These are phyloP conservation scores for Apophysomyces elegans DNA, from an alignment of 371 early-diverging fungal genomes.

Conservation along the genomic window DNA sequence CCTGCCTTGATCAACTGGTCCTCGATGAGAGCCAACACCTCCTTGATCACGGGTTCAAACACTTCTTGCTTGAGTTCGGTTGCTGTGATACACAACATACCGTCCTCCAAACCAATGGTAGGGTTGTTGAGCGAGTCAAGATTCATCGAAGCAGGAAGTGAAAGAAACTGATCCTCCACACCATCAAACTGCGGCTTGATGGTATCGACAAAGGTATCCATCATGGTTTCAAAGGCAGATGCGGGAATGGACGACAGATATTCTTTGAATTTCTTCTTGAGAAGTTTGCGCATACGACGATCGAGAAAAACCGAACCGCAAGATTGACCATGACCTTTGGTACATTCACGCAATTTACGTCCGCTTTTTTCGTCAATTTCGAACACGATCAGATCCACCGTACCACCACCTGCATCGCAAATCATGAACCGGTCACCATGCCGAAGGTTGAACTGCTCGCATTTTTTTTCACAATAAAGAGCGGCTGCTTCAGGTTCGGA, in stretches of 20 bases:
- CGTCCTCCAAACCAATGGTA: slow-evolving; percentile 58
- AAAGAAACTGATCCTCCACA: slow-evolving; percentile 54
- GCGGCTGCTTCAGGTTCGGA: slow-evolving; percentile 59
- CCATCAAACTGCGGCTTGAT: slow-evolving; percentile 63
- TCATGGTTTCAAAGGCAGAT: slow-evolving; percentile 58
- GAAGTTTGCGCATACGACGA: slow-evolving; percentile 58
- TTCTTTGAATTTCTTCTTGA: slow-evolving; percentile 53
- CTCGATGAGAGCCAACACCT: slow-evolving; percentile 45
- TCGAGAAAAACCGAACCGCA: slow-evolving; percentile 64
- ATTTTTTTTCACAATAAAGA: slow-evolving; percentile 54
- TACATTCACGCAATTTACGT: slow-evolving; percentile 55
- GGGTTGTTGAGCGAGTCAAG: slow-evolving; percentile 52
- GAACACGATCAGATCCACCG: slow-evolving; percentile 45
- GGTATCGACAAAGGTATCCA: slow-evolving; percentile 55
- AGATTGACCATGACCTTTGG: slow-evolving; percentile 61
- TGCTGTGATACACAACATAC: slow-evolving; percentile 50
- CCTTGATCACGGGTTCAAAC: slow-evolving; percentile 50
- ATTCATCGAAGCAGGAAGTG: slow-evolving; percentile 52
- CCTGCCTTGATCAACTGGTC: slow-evolving; percentile 47
- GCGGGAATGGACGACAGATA: slow-evolving; percentile 54
- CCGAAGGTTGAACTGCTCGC: slow-evolving; percentile 51
- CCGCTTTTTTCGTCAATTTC: slow-evolving; percentile 38
- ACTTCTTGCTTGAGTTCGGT: slow-evolving; percentile 53
- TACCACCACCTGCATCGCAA: slow-evolving; percentile 57
- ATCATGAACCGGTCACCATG: slow-evolving; percentile 59